Evolutionary conservation across 768 basidiomycete genomes (phyloP).

Genomic region (Russula brevipes): DNA sequence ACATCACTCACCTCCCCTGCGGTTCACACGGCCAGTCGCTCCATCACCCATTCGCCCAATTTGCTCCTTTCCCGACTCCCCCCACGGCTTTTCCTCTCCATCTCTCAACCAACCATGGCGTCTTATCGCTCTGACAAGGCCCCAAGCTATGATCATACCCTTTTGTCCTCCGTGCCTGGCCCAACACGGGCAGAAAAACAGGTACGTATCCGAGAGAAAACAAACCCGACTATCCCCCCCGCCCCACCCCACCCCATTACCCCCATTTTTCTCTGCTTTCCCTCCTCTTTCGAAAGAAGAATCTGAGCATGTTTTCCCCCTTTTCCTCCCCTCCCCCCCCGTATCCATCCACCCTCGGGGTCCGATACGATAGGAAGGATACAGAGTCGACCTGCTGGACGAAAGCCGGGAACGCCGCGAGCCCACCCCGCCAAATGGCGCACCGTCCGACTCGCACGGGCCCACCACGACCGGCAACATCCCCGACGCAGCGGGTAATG

Average conservation of each 20-base stretch:
- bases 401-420: slow-evolving; percentile 26
- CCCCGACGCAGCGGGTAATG: slow-evolving; percentile 17
- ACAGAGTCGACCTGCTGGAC: slow-evolving; percentile 44
- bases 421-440: slow-evolving; percentile 20
- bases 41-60: not conserved
- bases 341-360: not conserved
- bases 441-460: slow-evolving; percentile 15
- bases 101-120: slow-evolving; percentile 1
- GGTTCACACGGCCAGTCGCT: no score
- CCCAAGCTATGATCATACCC: slow-evolving; percentile 29
- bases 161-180: slow-evolving; percentile 31
- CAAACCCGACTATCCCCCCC: no score
- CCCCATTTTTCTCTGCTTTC: not conserved
- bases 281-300: no score
- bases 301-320: not conserved
- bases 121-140: slow-evolving; percentile 3
- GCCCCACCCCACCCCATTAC: not conserved
- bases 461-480: not conserved
- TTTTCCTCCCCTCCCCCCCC: not conserved
- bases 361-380: slow-evolving; percentile 43
- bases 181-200: slow-evolving; percentile 33
- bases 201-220: slow-evolving; percentile 20
- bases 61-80: not conserved
- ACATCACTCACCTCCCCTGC: no score
- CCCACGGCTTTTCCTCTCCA: not conserved